Conservation (phyloP, 129 eudicot genomes). For the Dittrichia graveolens region DNA sequence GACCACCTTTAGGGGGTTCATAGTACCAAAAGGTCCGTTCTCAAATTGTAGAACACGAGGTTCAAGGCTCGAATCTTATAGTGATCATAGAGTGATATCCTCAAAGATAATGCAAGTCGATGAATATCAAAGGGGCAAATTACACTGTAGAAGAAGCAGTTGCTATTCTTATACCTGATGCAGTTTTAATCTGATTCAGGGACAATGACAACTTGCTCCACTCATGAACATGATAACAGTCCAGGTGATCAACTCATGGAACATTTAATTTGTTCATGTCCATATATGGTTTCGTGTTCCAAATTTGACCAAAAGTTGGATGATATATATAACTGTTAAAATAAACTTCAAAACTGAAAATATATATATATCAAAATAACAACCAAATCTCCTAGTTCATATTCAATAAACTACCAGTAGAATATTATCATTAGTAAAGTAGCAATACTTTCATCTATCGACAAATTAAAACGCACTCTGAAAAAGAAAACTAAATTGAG, state of each 20-base stretch:
- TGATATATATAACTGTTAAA: background rate
- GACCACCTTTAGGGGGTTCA: background rate
- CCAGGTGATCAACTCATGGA: background rate
- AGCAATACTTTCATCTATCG: background rate
- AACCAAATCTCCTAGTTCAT: background rate
- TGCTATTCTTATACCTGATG: background rate
- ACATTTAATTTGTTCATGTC: background rate
- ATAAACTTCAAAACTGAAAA: no score
- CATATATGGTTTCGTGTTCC: background rate
- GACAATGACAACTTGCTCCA: background rate
- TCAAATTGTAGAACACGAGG: background rate
- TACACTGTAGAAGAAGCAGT: background rate
- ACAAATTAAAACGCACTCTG: background rate
- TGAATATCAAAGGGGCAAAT: background rate
- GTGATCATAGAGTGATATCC: background rate
- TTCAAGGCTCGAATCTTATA: background rate
- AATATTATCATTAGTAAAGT: no score
- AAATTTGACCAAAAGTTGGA: slow-evolving; percentile 6
- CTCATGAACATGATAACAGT: background rate
- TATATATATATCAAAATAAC: no score
- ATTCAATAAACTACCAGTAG: no score
- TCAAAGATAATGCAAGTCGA: background rate
- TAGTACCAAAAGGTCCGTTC: background rate
- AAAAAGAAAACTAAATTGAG: background rate
- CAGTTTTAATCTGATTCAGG: background rate